A percentile compares a stretch with the other conserved stretches of the same genome.
These are phyloP conservation scores for Friedmanniomyces simplex DNA, from an alignment of 495 filamentous ascomycete species.

Conservation along the genomic window DNA sequence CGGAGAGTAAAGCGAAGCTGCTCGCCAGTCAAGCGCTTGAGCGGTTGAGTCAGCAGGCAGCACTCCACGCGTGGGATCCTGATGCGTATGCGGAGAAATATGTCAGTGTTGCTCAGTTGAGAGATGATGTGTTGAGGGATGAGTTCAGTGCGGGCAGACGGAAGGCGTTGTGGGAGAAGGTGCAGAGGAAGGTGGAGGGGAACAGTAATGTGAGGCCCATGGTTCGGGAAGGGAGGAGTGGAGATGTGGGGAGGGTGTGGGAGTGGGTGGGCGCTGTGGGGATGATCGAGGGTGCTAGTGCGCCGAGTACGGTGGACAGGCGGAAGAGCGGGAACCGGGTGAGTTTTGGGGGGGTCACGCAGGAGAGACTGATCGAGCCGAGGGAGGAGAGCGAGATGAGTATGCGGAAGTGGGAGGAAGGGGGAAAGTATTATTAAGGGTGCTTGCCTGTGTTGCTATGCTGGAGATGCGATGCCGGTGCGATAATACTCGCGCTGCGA, in stretches of 20 bases:
- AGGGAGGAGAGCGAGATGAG: background rate
- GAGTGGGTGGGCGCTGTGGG: conserved; percentile 78
- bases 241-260: conserved; percentile 84
- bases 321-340: conserved; percentile 9
- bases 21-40: conserved; percentile 75
- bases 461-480: background rate
- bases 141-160: conserved; percentile 66
- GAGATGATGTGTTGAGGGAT: conserved; percentile 80
- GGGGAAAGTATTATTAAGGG: conserved; percentile 15
- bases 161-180: conserved; percentile 69
- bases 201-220: conserved; percentile 86
- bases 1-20: conserved; percentile 59
- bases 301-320: conserved; percentile 5
- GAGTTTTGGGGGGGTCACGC: conserved; percentile 12
- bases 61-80: conserved; percentile 53
- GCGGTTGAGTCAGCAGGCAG: conserved; percentile 69
- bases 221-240: conserved; percentile 68
- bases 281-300: conserved; percentile 9
- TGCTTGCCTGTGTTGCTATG: background rate
- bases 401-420: conserved; percentile 13
- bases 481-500: background rate
- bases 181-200: conserved; percentile 72
- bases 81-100: conserved; percentile 56
- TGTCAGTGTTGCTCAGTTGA: conserved; percentile 74
- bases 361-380: conserved; percentile 11